Conservation (phyloP, 2,329 filamentous ascomycete genomes). For the Paraphoma sp. region DNA sequence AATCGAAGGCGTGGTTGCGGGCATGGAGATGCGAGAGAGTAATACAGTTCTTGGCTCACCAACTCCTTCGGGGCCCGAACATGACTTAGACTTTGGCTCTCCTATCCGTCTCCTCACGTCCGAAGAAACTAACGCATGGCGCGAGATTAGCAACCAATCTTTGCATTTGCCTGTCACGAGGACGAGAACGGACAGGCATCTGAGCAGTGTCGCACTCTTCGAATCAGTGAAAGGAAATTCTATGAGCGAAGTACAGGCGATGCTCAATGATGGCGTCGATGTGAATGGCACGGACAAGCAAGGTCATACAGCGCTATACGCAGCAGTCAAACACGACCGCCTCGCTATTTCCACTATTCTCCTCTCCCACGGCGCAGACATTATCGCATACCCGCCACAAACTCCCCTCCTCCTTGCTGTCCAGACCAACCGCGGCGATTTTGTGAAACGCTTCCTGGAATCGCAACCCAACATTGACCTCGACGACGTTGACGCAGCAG, state of each 20-base stretch:
- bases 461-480: not conserved
- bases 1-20: not conserved
- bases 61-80: not conserved
- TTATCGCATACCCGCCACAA: not conserved
- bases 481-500: not conserved
- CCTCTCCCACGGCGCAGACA: not conserved
- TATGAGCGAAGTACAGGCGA: not conserved
- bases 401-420: not conserved
- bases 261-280: not conserved
- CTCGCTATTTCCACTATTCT: not conserved
- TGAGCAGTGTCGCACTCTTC: not conserved
- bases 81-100: not conserved
- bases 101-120: not conserved
- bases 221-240: not conserved
- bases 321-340: not conserved
- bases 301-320: constrained; percentile 4
- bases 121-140: not conserved
- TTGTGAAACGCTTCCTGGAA: not conserved
- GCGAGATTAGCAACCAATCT: not conserved
- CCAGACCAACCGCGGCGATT: not conserved
- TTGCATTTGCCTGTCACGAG: not conserved
- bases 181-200: too few species aligned
- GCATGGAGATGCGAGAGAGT: not conserved
- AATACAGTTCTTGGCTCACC: not conserved
- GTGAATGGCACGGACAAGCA: not conserved